Percentiles rank a stretch among this genome's conserved stretches.
Conservation (phyloP, 352 stramenopile genomes). For the Phytopythium helicoides region DNA sequence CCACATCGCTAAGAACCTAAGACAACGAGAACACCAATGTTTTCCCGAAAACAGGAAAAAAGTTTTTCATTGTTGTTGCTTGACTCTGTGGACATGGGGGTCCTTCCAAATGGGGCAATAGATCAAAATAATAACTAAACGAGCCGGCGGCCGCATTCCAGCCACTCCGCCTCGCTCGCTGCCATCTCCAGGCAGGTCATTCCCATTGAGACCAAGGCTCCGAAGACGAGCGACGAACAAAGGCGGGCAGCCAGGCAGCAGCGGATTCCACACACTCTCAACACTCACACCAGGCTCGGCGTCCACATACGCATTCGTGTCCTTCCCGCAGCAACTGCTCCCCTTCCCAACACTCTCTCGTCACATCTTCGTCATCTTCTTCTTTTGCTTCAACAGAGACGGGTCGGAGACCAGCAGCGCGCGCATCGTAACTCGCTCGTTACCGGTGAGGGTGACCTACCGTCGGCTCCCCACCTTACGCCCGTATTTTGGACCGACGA, state of each 20-base stretch:
- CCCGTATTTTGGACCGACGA: constrained; percentile 64
- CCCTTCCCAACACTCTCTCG: constrained; percentile 1
- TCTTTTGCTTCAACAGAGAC: constrained; percentile 2
- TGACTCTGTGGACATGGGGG: constrained; percentile 4
- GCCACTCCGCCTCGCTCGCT: background rate
- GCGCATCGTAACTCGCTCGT: constrained; percentile 11
- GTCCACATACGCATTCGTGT: constrained; percentile 9
- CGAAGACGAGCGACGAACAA: too few relatives aligned
- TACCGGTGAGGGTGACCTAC: constrained; percentile 38
- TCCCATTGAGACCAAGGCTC: too few relatives aligned
- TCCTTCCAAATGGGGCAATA: constrained; percentile 11
- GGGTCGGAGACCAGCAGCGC: background rate
- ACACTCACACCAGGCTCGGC: constrained; percentile 5
- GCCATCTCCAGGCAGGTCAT: too few relatives aligned
- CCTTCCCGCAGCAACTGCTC: constrained; percentile 6
- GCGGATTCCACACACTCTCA: too few relatives aligned
- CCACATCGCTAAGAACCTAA: background rate
- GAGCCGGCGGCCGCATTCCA: background rate
- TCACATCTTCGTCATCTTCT: constrained; percentile 3
- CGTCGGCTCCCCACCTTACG: constrained; percentile 41
- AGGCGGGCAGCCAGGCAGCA: too few relatives aligned
- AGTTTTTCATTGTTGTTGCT: background rate
- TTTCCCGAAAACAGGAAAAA: background rate
- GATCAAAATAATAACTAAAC: constrained; percentile 9
- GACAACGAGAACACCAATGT: background rate